These are phyloP conservation scores for Hanseniaspora valbyensis DNA, from an alignment of 805 yeast genomes.

Conservation along the genomic window DNA sequence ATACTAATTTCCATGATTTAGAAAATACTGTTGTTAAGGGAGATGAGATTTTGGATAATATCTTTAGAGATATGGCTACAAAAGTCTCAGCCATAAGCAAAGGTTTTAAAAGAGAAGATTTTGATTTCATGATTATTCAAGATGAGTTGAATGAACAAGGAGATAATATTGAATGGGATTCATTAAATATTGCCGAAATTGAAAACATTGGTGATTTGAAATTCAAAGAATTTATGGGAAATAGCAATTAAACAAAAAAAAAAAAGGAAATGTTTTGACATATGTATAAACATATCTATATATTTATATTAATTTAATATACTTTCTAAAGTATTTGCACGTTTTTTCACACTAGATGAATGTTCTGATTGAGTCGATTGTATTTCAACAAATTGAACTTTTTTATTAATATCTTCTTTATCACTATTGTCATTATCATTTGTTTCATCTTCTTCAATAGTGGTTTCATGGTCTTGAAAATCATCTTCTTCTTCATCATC, in stretches of 20 bases:
- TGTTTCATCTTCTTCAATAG: conserved; percentile 9
- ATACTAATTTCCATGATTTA: conserved; percentile 47
- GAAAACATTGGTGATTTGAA: conserved; percentile 48
- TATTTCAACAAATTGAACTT: conserved; percentile 1
- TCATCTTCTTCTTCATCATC: too few relatives aligned
- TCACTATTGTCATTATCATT: not conserved
- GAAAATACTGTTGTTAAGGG: not conserved
- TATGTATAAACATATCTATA: not conserved
- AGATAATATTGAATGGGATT: conserved; percentile 34
- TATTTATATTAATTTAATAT: conserved; percentile 6
- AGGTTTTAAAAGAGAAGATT: conserved; percentile 3
- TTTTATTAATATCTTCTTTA: not conserved
- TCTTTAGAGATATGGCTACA: conserved; percentile 50
- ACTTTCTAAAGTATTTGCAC: conserved; percentile 4
- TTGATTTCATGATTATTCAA: conserved; percentile 17
- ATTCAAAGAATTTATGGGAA: conserved; percentile 22
- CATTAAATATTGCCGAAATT: conserved; percentile 43
- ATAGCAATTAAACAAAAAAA: not conserved
- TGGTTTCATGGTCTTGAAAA: conserved; percentile 4
- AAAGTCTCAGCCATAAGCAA: conserved; percentile 22
- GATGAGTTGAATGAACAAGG: conserved; percentile 29
- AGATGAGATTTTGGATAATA: conserved; percentile 2
- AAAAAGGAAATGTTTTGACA: not conserved
- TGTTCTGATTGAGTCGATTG: not conserved
- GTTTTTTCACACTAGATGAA: not conserved